These are phyloP conservation scores for Echinochloa phyllopogon DNA, from an alignment of 176 grass and related monocot genomes.

Conservation along the genomic window DNA sequence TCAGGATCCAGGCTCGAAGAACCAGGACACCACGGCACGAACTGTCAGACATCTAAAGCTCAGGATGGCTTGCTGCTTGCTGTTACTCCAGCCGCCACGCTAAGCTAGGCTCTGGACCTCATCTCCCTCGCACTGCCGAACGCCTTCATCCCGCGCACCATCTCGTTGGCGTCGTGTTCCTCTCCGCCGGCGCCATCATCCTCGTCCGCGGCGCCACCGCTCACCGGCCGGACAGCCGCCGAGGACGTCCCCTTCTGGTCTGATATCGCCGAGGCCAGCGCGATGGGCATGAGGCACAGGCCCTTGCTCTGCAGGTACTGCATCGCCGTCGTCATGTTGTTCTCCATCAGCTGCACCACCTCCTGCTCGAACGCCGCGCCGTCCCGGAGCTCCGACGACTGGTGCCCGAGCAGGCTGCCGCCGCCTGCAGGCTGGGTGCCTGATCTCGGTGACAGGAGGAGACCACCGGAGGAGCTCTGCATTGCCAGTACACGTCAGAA, in stretches of 20 bases:
- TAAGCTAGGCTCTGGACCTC: slow-evolving; percentile 31
- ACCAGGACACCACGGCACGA: not conserved
- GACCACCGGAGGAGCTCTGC: slow-evolving; percentile 28
- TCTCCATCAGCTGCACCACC: slow-evolving; percentile 70
- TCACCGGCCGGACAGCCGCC: not conserved
- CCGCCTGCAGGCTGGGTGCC: slow-evolving; percentile 12
- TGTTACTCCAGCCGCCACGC: not conserved
- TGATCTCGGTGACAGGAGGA: slow-evolving; percentile 35
- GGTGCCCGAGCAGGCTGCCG: not conserved
- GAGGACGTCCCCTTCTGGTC: slow-evolving; percentile 50
- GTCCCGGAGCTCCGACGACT: slow-evolving; percentile 30
- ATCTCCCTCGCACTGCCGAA: not conserved
- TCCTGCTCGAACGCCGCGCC: slow-evolving; percentile 55
- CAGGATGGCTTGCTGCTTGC: not conserved
- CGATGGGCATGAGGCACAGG: slow-evolving; percentile 74
- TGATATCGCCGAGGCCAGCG: slow-evolving; percentile 62
- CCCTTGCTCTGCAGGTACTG: slow-evolving; percentile 84
- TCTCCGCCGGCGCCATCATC: not conserved
- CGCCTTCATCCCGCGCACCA: not conserved
- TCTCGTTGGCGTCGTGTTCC: not conserved
- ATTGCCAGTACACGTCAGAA: not conserved
- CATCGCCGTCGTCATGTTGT: slow-evolving; percentile 70
- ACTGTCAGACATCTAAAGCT: slow-evolving; percentile 29
- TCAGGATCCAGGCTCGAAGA: not conserved
- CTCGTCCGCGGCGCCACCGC: not conserved